Base-by-base conservation (phyloP, 2,329 filamentous ascomycete species). In the Ambrosiella cleistominuta region DNA sequence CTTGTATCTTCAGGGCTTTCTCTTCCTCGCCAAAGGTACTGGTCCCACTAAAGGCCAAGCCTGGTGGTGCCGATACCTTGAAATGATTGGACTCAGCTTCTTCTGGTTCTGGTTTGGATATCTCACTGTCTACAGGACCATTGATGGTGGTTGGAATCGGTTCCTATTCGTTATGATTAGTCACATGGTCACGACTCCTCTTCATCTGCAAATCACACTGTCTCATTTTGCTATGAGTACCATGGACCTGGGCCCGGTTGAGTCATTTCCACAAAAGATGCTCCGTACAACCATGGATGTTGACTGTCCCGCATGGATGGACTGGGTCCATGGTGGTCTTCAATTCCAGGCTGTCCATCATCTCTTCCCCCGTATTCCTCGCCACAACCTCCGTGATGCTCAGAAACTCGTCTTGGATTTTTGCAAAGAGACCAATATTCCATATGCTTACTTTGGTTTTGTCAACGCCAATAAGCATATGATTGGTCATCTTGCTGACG, bases 141-240 rank as follows among this genome's bases (percentile, higher is more conserved):
- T 95, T 55, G 86, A 86, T 12, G 80, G 78, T 62, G 80, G 78
- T 69, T 79, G 78, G 69, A 78, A 79, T 62, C 82, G 88, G 15
- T 75, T 93, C 57, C 71, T 78, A 53, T 95, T 88, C 68, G 73
- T 95, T 65, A 74, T 94, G 68, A 71, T 93, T 66, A 90, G 85
- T 66, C 88, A 95, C 67, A 78, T 88, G 66, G 76, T 88, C 35
- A 87, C 87, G 6, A 85, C 86, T 69, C 85, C 88, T 1, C 73
- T 95, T 55, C 89, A 95, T 68, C 79, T 91, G 9, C 89, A 95
- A 68, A 95, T 95, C 67, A 94, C 88, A 0, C 78, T 95, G 15
- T 93, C 86, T 1, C 89, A 95, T 70, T 95, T 94, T 69, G 87
- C 87, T 63, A 95, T 95, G 89, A 91, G 86, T 64, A 95, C 89